Evolutionary conservation across 805 yeast species (phyloP).

Genomic region (Yueomyces sinensis): DNA sequence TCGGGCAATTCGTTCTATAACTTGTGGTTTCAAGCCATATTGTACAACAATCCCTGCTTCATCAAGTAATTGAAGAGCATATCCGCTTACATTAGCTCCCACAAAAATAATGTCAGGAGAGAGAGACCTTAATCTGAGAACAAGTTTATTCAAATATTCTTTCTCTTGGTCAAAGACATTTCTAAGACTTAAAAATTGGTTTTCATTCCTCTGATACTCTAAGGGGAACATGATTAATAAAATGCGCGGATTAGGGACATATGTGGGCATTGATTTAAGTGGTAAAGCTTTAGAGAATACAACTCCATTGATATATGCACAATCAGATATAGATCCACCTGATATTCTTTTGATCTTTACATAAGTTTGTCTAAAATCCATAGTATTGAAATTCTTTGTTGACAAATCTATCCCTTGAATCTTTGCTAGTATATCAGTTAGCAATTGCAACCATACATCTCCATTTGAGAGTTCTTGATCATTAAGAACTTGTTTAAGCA

Average conservation of each 20-base stretch:
- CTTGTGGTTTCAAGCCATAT: constrained; percentile 66
- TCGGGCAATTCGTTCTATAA: constrained; percentile 63
- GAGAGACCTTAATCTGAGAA: constrained; percentile 61
- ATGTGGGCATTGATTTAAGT: constrained; percentile 59
- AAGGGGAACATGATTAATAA: constrained; percentile 79
- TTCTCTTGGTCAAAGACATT: constrained; percentile 78
- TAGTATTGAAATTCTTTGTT: constrained; percentile 49
- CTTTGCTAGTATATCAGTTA: constrained; percentile 38
- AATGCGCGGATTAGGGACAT: constrained; percentile 55
- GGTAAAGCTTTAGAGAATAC: constrained; percentile 79
- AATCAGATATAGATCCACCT: constrained; percentile 56
- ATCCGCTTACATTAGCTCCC: constrained; percentile 69
- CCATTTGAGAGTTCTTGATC: constrained; percentile 40
- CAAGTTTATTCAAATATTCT: constrained; percentile 72
- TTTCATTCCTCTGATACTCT: constrained; percentile 68
- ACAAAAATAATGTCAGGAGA: constrained; percentile 70
- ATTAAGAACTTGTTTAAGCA: constrained; percentile 45
- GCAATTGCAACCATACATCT: constrained; percentile 44
- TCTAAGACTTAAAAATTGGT: constrained; percentile 68
- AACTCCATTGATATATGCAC: constrained; percentile 59
- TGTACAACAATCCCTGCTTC: constrained; percentile 74
- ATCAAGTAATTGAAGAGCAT: constrained; percentile 59
- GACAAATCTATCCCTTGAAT: constrained; percentile 50
- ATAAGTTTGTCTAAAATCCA: constrained; percentile 72
- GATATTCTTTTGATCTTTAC: constrained; percentile 73